A percentile compares a stretch with the other conserved stretches of the same genome.
phyloP scores from a whole-genome alignment of 2,329 filamentous ascomycete species.

The Laburnicola sp. region DNA sequence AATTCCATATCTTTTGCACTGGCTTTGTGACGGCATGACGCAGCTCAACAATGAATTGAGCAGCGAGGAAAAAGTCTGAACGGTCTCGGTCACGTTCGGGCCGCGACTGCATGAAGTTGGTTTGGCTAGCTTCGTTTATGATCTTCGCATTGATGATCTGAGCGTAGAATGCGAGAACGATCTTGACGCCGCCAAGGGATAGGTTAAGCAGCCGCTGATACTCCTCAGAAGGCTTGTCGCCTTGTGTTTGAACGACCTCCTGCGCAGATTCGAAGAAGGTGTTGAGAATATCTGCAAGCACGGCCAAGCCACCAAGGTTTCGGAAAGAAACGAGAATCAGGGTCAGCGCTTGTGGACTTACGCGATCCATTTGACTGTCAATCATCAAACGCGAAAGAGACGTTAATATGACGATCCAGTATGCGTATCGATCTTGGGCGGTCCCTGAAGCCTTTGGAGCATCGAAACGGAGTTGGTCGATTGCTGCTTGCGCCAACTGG shows the following conservation, averaged over 20 bases:
- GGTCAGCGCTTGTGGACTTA: slow-evolving; percentile 54
- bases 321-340: slow-evolving; percentile 87
- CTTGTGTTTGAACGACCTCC: slow-evolving; percentile 48
- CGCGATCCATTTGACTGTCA: slow-evolving; percentile 58
- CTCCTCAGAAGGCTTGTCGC: slow-evolving; percentile 52
- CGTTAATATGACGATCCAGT: slow-evolving; percentile 80
- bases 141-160: slow-evolving; percentile 76
- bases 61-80: slow-evolving; percentile 64
- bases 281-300: slow-evolving; percentile 71
- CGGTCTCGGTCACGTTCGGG: slow-evolving; percentile 59
- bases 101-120: slow-evolving; percentile 57
- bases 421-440: slow-evolving; percentile 68
- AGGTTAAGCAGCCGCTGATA: slow-evolving; percentile 46
- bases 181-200: slow-evolving; percentile 69
- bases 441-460: slow-evolving; percentile 54
- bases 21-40: slow-evolving; percentile 78
- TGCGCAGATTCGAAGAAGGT: slow-evolving; percentile 66
- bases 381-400: slow-evolving; percentile 78
- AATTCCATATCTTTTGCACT: slow-evolving; percentile 81
- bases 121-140: slow-evolving; percentile 74
- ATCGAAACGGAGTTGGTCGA: slow-evolving; percentile 65
- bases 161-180: slow-evolving; percentile 80
- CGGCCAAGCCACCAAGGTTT: slow-evolving; percentile 72
- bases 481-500: slow-evolving; percentile 70
- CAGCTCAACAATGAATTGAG: slow-evolving; percentile 84